Conservation (phyloP, 2,329 filamentous ascomycete genomes). For the Chrysoporthe cubensis region DNA sequence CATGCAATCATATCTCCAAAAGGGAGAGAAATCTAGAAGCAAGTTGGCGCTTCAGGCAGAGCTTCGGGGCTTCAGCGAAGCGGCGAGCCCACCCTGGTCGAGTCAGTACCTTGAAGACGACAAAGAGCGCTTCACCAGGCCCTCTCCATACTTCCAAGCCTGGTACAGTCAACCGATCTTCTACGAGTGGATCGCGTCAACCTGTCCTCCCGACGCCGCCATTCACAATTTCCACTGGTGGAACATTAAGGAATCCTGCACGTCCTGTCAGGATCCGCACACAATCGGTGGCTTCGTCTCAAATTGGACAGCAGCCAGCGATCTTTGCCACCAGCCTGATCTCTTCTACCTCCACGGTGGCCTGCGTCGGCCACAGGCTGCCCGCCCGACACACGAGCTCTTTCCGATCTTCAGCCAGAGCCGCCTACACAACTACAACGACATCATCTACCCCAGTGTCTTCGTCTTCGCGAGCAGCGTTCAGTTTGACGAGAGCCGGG, state of each 20-base stretch:
- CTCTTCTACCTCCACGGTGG: conserved; percentile 12
- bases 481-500: background rate
- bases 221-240: conserved; percentile 3
- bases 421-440: conserved; percentile 12
- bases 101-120: conserved; percentile 7
- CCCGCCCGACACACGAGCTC: conserved; percentile 7
- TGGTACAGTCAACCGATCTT: conserved; percentile 11
- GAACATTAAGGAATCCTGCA: background rate
- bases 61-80: background rate
- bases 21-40: background rate
- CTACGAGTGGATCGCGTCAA: conserved; percentile 8
- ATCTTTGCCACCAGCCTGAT: conserved; percentile 8
- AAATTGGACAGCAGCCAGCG: conserved; percentile 5
- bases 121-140: background rate
- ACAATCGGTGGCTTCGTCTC: background rate
- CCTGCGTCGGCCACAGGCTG: conserved; percentile 1
- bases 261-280: background rate
- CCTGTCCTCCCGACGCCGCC: background rate
- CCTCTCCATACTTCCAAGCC: conserved; percentile 8
- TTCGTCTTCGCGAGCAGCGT: conserved; percentile 11
- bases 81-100: background rate
- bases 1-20: conserved; percentile 2
- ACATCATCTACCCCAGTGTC: conserved; percentile 16
- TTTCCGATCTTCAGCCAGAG: conserved; percentile 14
- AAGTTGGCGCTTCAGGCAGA: background rate